Evolutionary conservation across 768 basidiomycete genomes (phyloP).

Genomic region (Hygrocybe coccinea): DNA sequence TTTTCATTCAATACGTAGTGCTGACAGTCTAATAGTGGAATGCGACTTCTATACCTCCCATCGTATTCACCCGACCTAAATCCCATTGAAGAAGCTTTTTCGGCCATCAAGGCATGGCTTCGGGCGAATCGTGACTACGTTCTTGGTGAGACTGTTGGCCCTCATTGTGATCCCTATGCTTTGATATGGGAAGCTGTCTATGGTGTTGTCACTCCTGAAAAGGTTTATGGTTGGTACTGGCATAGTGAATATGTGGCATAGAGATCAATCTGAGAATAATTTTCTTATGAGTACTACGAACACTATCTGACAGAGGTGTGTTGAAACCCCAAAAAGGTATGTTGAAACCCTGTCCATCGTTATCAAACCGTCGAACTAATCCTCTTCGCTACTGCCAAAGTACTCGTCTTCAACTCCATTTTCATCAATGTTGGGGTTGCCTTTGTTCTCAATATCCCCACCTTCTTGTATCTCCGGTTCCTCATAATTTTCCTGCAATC

Average conservation of each 20-base stretch:
- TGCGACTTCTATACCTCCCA: slow-evolving; percentile 1
- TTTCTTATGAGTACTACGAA: not conserved
- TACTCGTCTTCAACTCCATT: too few species aligned
- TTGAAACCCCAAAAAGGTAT: not conserved
- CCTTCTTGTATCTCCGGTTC: too few species aligned
- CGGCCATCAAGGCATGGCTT: slow-evolving; percentile 21
- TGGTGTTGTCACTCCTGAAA: slow-evolving; percentile 10
- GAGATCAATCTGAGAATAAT: not conserved
- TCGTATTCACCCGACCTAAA: slow-evolving; percentile 7
- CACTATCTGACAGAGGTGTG: not conserved
- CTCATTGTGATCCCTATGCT: slow-evolving; percentile 16
- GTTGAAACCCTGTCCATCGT: too few species aligned
- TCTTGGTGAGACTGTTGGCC: slow-evolving; percentile 10
- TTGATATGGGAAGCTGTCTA: slow-evolving; percentile 17
- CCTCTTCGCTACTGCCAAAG: too few species aligned
- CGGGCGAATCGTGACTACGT: not conserved
- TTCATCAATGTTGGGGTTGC: too few species aligned
- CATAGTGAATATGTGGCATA: slow-evolving; percentile 13
- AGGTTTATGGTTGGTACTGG: slow-evolving; percentile 18
- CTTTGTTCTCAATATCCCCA: too few species aligned
- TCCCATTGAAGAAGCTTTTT: slow-evolving; percentile 19
- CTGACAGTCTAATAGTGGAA: slow-evolving; percentile 3
- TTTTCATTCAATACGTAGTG: not conserved
- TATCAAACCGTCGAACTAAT: too few species aligned
- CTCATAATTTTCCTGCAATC: too few species aligned